Evolutionary conservation across 2,329 filamentous ascomycete species (phyloP).

Genomic region (Monosporascus sp.): DNA sequence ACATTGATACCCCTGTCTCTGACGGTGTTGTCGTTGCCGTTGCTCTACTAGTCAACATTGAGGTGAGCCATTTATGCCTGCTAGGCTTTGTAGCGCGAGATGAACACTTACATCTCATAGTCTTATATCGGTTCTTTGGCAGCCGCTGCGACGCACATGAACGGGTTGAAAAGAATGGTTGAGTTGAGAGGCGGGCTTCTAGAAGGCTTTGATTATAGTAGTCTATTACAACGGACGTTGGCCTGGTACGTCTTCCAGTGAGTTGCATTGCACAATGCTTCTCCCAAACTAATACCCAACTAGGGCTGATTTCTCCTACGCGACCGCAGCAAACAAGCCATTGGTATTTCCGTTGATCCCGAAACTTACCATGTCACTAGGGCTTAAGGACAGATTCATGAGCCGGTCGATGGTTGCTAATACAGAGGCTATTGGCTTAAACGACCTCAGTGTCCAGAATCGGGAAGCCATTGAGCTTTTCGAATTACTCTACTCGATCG

Average conservation of each 20-base stretch:
- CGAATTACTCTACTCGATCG: slow-evolving; percentile 24
- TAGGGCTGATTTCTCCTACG: slow-evolving; percentile 29
- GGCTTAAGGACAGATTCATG: slow-evolving; percentile 21
- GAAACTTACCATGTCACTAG: slow-evolving; percentile 20
- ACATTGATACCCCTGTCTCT: slow-evolving; percentile 22
- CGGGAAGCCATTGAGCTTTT: slow-evolving; percentile 23
- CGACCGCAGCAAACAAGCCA: slow-evolving; percentile 21
- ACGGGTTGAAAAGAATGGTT: slow-evolving; percentile 25
- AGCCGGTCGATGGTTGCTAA: slow-evolving; percentile 18
- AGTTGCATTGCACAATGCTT: neutral
- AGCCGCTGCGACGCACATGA: slow-evolving; percentile 26
- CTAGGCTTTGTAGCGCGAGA: too few relatives aligned
- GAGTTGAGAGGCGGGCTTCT: slow-evolving; percentile 25
- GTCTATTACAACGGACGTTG: slow-evolving; percentile 25
- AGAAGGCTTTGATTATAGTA: slow-evolving; percentile 24
- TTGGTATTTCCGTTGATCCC: slow-evolving; percentile 26
- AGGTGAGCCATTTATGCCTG: slow-evolving; percentile 11
- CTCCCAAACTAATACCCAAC: slow-evolving; percentile 6
- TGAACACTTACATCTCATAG: slow-evolving; percentile 7
- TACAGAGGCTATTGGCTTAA: slow-evolving; percentile 7
- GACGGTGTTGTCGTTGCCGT: slow-evolving; percentile 27
- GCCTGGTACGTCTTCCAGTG: slow-evolving; percentile 18
- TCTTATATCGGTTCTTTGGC: slow-evolving; percentile 24
- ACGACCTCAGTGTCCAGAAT: slow-evolving; percentile 18
- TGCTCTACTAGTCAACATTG: slow-evolving; percentile 27